Base-by-base conservation (phyloP, 768 basidiomycete genomes). In the Clitopilus passeckerianus region DNA sequence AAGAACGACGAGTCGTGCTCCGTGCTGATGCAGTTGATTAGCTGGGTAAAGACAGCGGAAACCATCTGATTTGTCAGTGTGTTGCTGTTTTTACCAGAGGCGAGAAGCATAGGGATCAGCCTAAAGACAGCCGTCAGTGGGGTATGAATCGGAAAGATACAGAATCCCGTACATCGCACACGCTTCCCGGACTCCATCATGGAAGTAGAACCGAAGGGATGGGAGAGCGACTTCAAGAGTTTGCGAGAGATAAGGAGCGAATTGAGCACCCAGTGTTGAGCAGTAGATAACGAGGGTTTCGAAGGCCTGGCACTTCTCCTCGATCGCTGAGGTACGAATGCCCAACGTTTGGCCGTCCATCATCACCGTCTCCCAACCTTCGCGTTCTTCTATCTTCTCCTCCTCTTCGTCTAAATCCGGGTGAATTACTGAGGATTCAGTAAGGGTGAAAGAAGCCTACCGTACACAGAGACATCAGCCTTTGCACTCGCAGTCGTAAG, bases 301-400 rank as follows among this genome's bases (percentile, higher is more conserved):
- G 63, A 93, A 91, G 1, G 92, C 91, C 66, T 91, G 89, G 59
- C 90, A 91, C 66, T 93, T 93, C 64, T 94, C 91, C 67, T 93
- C 91, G 65, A 94, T 85, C 0, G 84, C 83, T 0, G 89, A 86
- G 2, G 91, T 93, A 57, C 87, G 82, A 62, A 93, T 90, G 1
- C 88, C 89, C 23, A 91, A 79, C 16, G 84, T 81, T 54, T 87
- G 86, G 0, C 91, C 91, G 54, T 91, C 89, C 78, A 92, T 83
- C 6, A 80, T 77, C 60, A 93, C 80, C 1, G 86, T 90, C 66
- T 90, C 90, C 86, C 86, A 93, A 9, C 90, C 89, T 18, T 92
- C 89, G 12, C 83, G 79, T 22, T 87, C 86, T 50, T 81, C 79
- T 0, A 69, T 64, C 7, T 76, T 77, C 8, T 84, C 83, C 6